Base-by-base conservation (phyloP, 2,329 filamentous ascomycete species). In the Exophiala calicioides region DNA sequence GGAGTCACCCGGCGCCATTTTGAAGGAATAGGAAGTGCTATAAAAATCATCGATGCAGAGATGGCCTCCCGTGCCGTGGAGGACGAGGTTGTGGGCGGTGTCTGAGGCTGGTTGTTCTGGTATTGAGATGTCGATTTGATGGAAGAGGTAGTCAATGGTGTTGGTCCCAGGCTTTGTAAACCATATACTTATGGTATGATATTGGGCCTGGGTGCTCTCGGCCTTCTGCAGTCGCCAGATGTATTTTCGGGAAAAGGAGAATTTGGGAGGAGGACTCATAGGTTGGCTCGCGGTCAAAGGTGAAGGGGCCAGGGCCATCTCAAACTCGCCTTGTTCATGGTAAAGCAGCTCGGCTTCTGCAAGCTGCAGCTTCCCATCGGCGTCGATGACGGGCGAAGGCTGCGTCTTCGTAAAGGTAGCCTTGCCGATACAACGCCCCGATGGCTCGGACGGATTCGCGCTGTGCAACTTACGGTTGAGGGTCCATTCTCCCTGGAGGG, bases 41-140 rank as follows among this genome's bases (percentile, higher is more conserved):
- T 73, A 73, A 62, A 69, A 71, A 57, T 73, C 70, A 33, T 72
- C 69, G 42, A 72, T 64, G 54, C 70, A 73, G 7, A 73, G 62
- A 57, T 73, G 70, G 32, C 68, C 66, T 3, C 70, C 70, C 13
- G 59, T 58, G 3, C 70, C 70, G 39, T 59, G 56, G 7, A 70
- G 46, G 4, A 71, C 60, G 5, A 44, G 33, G 8, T 45, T 27
- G n/a, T 33, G 18, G 8, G 49, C 4, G 4, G 34, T 5, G 10
- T 29, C 56, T 23, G 58, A 58, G 16, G 52, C 42, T 9, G 56
- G 51, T 1, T 51, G 41, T 33, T 49, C 41, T 13, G 45, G 47
- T 13, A 41, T 32, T 3, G 46, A 30, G n/a, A 50, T 42, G 31
- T 53, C 65, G 23, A 73, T 68, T 27, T 70, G 63, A 48, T 73